A percentile compares a stretch with the other conserved stretches of the same genome.
These are phyloP conservation scores for Aspergillus sclerotialis DNA, from an alignment of 2,329 filamentous ascomycete species.

Conservation along the genomic window DNA sequence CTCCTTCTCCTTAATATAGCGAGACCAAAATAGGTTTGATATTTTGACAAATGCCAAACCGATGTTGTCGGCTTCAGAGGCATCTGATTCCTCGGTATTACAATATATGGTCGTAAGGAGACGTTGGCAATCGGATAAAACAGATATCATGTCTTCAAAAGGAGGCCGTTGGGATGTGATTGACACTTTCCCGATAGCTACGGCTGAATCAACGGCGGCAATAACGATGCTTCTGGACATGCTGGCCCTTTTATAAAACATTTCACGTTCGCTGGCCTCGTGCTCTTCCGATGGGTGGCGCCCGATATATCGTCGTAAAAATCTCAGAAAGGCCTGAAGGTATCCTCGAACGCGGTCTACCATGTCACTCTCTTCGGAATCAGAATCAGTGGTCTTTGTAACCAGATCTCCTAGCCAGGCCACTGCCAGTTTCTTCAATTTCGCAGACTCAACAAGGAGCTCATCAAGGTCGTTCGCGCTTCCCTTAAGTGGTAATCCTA, in stretches of 20 bases:
- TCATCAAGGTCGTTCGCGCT: slow-evolving; percentile 37
- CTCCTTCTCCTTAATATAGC: slow-evolving; percentile 38
- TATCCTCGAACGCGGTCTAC: slow-evolving; percentile 26
- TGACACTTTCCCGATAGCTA: slow-evolving; percentile 33
- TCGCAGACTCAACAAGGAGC: slow-evolving; percentile 35
- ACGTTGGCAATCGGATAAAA: slow-evolving; percentile 30
- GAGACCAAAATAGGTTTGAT: slow-evolving; percentile 43
- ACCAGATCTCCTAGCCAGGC: slow-evolving; percentile 27
- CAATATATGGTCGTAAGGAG: slow-evolving; percentile 25
- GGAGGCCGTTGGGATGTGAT: slow-evolving; percentile 27
- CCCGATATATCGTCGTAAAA: slow-evolving; percentile 36
- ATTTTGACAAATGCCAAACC: slow-evolving; percentile 30
- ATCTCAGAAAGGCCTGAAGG: slow-evolving; percentile 32
- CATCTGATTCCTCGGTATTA: slow-evolving; percentile 8
- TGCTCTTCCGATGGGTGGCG: slow-evolving; percentile 20
- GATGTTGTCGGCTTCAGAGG: slow-evolving; percentile 12
- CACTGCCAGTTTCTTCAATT: slow-evolving; percentile 37
- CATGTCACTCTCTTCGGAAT: slow-evolving; percentile 13
- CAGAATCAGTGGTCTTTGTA: slow-evolving; percentile 12
- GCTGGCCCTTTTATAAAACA: slow-evolving; percentile 24
- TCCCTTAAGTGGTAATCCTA: slow-evolving; percentile 33
- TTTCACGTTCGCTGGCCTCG: slow-evolving; percentile 20
- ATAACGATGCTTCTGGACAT: slow-evolving; percentile 31
- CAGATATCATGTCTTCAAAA: slow-evolving; percentile 32
- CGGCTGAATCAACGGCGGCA: slow-evolving; percentile 33